Percentiles rank a stretch among this genome's conserved stretches.
Conservation (phyloP, 345 rosid genomes). For the Hibiscus syriacus region DNA sequence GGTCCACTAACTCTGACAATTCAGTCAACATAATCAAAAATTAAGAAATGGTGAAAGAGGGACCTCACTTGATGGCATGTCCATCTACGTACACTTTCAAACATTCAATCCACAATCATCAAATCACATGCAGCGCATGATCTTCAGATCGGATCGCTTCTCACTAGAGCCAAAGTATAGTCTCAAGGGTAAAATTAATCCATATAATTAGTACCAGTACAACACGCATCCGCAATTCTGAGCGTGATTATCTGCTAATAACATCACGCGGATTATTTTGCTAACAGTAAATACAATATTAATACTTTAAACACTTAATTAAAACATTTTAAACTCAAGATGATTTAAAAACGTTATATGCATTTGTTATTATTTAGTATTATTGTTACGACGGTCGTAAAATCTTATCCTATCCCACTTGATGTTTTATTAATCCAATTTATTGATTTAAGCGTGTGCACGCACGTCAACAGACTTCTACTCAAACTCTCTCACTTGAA, state of each 20-base stretch:
- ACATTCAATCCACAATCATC: neutral
- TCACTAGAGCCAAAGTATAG: neutral
- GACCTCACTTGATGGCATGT: neutral
- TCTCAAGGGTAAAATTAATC: neutral
- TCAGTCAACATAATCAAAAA: neutral
- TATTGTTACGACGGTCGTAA: too few species aligned
- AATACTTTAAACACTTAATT: too few species aligned
- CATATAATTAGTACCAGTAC: neutral
- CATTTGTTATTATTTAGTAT: too few species aligned
- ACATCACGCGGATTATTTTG: too few species aligned
- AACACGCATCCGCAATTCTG: neutral
- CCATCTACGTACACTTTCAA: neutral
- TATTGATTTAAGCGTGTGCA: neutral
- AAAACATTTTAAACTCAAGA: too few species aligned
- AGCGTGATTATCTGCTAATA: neutral
- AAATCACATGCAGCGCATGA: neutral
- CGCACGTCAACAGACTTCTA: conserved; percentile 18
- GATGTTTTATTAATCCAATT: too few species aligned
- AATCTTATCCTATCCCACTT: too few species aligned
- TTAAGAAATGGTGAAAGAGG: neutral
- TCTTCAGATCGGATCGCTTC: neutral
- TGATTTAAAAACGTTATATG: too few species aligned
- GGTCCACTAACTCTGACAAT: neutral
- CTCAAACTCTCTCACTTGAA: neutral
- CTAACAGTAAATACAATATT: too few species aligned